Evolutionary conservation across 768 basidiomycete genomes (phyloP).

Genomic region (Coprinopsis marcescibilis): DNA sequence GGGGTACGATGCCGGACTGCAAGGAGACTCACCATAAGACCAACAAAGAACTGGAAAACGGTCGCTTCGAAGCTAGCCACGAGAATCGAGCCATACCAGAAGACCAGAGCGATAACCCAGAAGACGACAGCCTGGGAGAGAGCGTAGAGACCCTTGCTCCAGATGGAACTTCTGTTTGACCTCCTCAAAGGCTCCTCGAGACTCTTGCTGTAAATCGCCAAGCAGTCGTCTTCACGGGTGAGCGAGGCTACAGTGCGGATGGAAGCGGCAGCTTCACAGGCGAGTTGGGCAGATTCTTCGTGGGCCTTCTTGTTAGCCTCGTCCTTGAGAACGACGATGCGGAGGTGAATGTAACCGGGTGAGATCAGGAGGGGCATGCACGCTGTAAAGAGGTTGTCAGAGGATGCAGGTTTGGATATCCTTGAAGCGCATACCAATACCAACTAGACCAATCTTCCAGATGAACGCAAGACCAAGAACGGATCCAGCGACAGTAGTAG

Average conservation of each 20-base stretch:
- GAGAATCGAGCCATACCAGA: slow-evolving; percentile 57
- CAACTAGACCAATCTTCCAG: slow-evolving; percentile 70
- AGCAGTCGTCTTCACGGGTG: slow-evolving; percentile 76
- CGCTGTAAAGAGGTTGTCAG: no score
- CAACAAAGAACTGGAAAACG: slow-evolving; percentile 61
- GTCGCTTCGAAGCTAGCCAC: slow-evolving; percentile 41
- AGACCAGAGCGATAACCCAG: slow-evolving; percentile 67
- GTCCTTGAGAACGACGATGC: slow-evolving; percentile 75
- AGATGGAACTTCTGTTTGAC: slow-evolving; percentile 51
- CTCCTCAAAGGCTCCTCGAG: slow-evolving; percentile 56
- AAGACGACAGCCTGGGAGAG: slow-evolving; percentile 61
- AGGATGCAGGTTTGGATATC: no score
- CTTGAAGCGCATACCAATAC: slow-evolving; percentile 45
- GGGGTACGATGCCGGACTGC: neutral
- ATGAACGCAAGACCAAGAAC: slow-evolving; percentile 63
- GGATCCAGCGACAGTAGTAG: slow-evolving; percentile 57
- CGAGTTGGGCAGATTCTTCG: no score
- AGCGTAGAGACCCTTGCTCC: slow-evolving; percentile 52
- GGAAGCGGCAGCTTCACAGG: slow-evolving; percentile 78
- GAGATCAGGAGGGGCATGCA: slow-evolving; percentile 58
- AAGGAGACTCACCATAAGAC: slow-evolving; percentile 49
- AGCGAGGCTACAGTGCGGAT: slow-evolving; percentile 79
- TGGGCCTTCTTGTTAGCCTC: slow-evolving; percentile 60
- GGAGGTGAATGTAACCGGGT: slow-evolving; percentile 65
- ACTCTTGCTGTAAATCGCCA: slow-evolving; percentile 46